Percentiles rank a stretch among this genome's conserved stretches.
These are phyloP conservation scores for Gyrodon lividus DNA, from an alignment of 768 basidiomycete species.

Conservation along the genomic window DNA sequence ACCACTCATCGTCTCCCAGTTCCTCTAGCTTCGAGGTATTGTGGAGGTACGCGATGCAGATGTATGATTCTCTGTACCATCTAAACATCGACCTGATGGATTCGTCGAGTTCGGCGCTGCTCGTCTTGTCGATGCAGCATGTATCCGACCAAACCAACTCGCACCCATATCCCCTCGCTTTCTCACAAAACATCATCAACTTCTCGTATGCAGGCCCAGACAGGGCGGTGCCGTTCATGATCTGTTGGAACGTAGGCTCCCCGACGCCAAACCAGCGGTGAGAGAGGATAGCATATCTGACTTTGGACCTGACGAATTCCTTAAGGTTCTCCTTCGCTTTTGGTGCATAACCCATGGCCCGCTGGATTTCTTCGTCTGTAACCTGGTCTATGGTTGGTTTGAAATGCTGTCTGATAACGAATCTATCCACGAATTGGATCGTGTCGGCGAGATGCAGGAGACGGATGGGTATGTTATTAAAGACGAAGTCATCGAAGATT, in stretches of 20 bases:
- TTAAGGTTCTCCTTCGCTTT: not conserved
- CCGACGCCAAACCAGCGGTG: slow-evolving; percentile 3
- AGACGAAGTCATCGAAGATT: slow-evolving; percentile 6
- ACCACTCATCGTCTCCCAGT: slow-evolving; percentile 12
- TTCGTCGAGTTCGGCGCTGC: slow-evolving; percentile 13
- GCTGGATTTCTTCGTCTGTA: not conserved
- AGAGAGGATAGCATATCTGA: slow-evolving; percentile 4
- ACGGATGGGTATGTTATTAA: not conserved
- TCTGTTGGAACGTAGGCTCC: not conserved
- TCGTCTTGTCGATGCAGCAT: slow-evolving; percentile 9
- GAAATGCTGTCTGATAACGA: not conserved
- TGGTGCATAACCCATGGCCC: not conserved
- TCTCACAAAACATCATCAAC: slow-evolving; percentile 1
- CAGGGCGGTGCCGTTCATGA: not conserved
- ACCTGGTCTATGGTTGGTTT: not conserved
- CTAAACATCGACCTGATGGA: slow-evolving; percentile 15
- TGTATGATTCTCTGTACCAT: slow-evolving; percentile 11
- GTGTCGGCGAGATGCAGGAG: not conserved
- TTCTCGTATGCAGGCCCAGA: not conserved
- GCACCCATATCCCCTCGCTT: not conserved
- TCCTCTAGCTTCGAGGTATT: not conserved
- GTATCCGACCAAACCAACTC: slow-evolving; percentile 6
- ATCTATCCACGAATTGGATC: not conserved
- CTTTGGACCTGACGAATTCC: not conserved
- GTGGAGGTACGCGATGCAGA: slow-evolving; percentile 11